A percentile compares a stretch with the other conserved stretches of the same genome.
Evolutionary conservation across 441 rosid genomes (phyloP).

Genomic region (Heliophila coronopifolia): DNA sequence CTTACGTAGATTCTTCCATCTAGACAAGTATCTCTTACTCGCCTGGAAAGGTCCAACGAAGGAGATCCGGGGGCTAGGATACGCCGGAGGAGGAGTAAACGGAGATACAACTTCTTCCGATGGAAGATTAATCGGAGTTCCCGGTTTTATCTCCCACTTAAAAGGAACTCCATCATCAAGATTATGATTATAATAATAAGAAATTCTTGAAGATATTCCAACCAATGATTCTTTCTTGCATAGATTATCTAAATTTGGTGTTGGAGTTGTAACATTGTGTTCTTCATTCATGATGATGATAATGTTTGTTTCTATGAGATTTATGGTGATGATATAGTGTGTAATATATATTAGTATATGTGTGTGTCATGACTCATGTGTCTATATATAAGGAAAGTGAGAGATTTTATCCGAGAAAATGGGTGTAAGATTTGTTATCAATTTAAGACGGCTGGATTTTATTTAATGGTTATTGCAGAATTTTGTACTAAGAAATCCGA

Average conservation of each 20-base stretch:
- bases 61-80: constrained; percentile 42
- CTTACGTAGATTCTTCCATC: constrained; percentile 26
- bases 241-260: constrained; percentile 28
- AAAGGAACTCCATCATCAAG: constrained; percentile 54
- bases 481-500: background rate
- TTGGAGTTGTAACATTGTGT: constrained; percentile 9
- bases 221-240: constrained; percentile 31
- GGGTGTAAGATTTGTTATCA: constrained; percentile 7
- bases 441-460: too few relatives aligned
- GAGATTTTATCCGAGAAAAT: constrained; percentile 10
- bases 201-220: constrained; percentile 38
- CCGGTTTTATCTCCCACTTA: constrained; percentile 73
- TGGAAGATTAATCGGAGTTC: constrained; percentile 50
- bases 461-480: background rate
- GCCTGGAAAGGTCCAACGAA: constrained; percentile 19
- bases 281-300: constrained; percentile 31
- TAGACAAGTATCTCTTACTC: constrained; percentile 43
- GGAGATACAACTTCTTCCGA: constrained; percentile 37
- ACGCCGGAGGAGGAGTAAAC: constrained; percentile 65
- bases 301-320: constrained; percentile 10
- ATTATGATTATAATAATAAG: constrained; percentile 31
- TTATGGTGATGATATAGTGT: constrained; percentile 10
- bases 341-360: too few relatives aligned
- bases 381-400: constrained; percentile 6
- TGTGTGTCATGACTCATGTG: background rate